These are phyloP conservation scores for Pleurotus eryngii DNA, from an alignment of 768 basidiomycete species.

Conservation along the genomic window DNA sequence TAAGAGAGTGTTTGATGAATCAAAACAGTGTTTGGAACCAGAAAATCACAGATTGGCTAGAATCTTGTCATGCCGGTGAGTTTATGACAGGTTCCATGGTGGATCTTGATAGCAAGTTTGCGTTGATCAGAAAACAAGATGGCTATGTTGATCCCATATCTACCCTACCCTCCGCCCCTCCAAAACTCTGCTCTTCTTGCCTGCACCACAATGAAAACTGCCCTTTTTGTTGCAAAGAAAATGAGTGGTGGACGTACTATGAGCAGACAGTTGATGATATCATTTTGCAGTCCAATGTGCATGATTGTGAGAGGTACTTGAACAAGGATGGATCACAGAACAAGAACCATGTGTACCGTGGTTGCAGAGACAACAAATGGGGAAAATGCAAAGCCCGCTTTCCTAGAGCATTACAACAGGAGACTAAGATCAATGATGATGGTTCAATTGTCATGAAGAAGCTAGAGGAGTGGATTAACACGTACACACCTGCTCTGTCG, in stretches of 20 bases:
- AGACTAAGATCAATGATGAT: conserved; percentile 19
- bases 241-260: conserved; percentile 15
- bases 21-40: conserved; percentile 10
- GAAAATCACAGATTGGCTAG: conserved; percentile 27
- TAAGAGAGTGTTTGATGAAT: not conserved
- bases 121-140: not conserved
- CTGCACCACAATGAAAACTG: conserved; percentile 15
- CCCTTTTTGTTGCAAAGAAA: conserved; percentile 13
- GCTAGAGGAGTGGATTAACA: conserved; percentile 29
- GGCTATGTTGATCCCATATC: conserved; percentile 20
- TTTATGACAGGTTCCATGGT: conserved; percentile 20
- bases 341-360: not conserved
- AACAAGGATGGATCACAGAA: conserved; percentile 15
- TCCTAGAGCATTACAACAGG: conserved; percentile 14
- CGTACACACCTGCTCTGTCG: conserved; percentile 17
- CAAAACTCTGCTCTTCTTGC: not conserved
- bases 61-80: conserved; percentile 27
- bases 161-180: conserved; percentile 21
- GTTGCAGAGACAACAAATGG: not conserved
- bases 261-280: conserved; percentile 24
- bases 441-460: conserved; percentile 23
- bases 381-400: conserved; percentile 23
- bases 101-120: conserved; percentile 10
- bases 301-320: conserved; percentile 16
- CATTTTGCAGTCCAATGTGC: conserved; percentile 23